Evolutionary conservation across 352 stramenopile genomes (phyloP).

Genomic region (Phytophthora sp.): DNA sequence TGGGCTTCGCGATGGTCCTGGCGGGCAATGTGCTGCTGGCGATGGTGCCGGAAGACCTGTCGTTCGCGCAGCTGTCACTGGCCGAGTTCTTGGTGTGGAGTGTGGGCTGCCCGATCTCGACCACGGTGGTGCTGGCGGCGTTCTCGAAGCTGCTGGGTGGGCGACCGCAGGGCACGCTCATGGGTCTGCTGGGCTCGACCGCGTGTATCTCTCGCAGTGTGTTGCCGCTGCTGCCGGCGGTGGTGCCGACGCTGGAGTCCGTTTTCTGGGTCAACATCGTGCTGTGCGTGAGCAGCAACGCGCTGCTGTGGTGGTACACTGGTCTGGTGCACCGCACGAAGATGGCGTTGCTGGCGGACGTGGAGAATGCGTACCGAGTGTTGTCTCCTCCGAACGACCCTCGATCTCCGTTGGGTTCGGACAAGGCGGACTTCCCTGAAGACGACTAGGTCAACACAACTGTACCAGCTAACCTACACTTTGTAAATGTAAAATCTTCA

Average conservation of each 20-base stretch:
- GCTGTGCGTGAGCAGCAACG: slow-evolving; percentile 60
- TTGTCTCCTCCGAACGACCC: slow-evolving; percentile 31
- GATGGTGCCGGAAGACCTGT: slow-evolving; percentile 38
- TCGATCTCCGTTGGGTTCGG: slow-evolving; percentile 44
- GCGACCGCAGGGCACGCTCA: slow-evolving; percentile 70
- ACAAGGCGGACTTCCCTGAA: slow-evolving; percentile 31
- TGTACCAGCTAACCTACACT: too few relatives aligned
- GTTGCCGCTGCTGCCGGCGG: slow-evolving; percentile 66
- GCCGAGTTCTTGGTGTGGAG: slow-evolving; percentile 78
- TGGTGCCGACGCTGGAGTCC: slow-evolving; percentile 56
- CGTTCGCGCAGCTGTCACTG: slow-evolving; percentile 51
- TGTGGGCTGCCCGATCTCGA: slow-evolving; percentile 78
- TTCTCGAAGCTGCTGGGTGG: slow-evolving; percentile 76
- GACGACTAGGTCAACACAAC: too few relatives aligned
- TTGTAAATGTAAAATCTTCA: too few relatives aligned
- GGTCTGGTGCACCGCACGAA: slow-evolving; percentile 56
- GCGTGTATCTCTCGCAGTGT: slow-evolving; percentile 72
- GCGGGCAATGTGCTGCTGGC: slow-evolving; percentile 62
- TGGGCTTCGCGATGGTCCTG: slow-evolving; percentile 62
- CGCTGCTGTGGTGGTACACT: slow-evolving; percentile 65
- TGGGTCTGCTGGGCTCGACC: slow-evolving; percentile 71
- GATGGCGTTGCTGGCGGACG: slow-evolving; percentile 45
- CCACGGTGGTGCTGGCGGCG: slow-evolving; percentile 64
- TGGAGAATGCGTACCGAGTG: slow-evolving; percentile 38
- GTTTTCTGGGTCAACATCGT: slow-evolving; percentile 77